Evolutionary conservation across 2,329 filamentous ascomycete species (phyloP).

Genomic region (Alternaria novae-zelandiae): DNA sequence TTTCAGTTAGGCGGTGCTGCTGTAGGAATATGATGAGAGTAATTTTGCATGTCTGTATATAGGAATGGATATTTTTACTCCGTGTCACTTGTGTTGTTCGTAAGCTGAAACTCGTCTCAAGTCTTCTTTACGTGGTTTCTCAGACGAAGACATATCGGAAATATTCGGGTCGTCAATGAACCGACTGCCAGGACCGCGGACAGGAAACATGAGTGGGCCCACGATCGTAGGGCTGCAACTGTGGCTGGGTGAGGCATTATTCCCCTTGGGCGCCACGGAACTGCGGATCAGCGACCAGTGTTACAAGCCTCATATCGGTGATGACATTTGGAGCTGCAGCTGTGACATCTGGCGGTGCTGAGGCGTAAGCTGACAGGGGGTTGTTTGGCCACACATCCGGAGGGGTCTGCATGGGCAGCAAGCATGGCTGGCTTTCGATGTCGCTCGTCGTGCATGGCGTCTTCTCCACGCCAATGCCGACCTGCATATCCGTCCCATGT

Average conservation of each 20-base stretch:
- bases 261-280: neutral
- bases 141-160: neutral
- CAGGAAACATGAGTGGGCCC: neutral
- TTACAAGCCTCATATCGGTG: neutral
- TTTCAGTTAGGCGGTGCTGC: neutral
- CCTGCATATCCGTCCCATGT: neutral
- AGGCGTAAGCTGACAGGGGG: conserved; percentile 14
- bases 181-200: neutral
- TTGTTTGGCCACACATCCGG: neutral
- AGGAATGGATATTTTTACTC: conserved; percentile 23
- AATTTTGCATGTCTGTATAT: conserved; percentile 11
- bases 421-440: no score
- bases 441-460: neutral
- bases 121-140: no score
- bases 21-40: conserved; percentile 23
- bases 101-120: neutral
- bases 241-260: neutral
- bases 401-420: neutral
- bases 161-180: neutral
- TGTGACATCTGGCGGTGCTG: conserved; percentile 1
- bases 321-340: conserved; percentile 1
- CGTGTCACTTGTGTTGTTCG: neutral
- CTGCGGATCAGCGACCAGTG: neutral
- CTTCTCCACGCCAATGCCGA: neutral
- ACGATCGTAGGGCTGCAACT: neutral